Conservation (phyloP, 768 basidiomycete genomes). For the Termitomyces sp. region DNA sequence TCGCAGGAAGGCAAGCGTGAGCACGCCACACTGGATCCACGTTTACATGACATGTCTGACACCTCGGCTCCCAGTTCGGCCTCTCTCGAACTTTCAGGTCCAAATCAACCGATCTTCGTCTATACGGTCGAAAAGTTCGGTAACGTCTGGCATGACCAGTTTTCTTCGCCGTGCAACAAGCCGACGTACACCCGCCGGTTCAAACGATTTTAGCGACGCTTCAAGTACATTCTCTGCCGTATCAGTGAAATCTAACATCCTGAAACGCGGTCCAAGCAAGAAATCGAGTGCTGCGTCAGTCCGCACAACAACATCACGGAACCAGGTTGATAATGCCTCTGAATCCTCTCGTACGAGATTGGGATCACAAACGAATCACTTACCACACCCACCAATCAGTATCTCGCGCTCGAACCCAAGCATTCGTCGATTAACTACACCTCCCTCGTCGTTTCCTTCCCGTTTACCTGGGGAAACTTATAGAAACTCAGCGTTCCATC, state of each 20-base stretch:
- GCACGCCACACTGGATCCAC: constrained; percentile 8
- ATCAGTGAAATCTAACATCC: constrained; percentile 32
- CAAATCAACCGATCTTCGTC: constrained; percentile 45
- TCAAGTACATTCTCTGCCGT: constrained; percentile 37
- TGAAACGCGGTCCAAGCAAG: constrained; percentile 36
- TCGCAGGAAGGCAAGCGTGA: constrained; percentile 28
- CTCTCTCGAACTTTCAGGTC: constrained; percentile 34
- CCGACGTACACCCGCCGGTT: constrained; percentile 24
- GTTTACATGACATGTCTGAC: constrained; percentile 2
- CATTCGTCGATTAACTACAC: constrained; percentile 40
- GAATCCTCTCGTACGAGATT: constrained; percentile 36
- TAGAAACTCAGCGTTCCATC: constrained; percentile 29
- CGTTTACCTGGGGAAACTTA: constrained; percentile 27
- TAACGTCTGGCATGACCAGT: constrained; percentile 43
- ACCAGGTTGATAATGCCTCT: constrained; percentile 32
- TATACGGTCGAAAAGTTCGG: constrained; percentile 45
- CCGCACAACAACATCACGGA: constrained; percentile 34
- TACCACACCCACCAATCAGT: constrained; percentile 21
- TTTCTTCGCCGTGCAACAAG: constrained; percentile 47
- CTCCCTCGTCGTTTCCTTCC: constrained; percentile 55
- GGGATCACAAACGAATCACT: constrained; percentile 23
- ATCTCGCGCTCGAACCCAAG: constrained; percentile 38
- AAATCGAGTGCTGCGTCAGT: constrained; percentile 47
- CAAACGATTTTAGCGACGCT: constrained; percentile 42
- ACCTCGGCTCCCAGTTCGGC: constrained; percentile 22